A percentile compares a stretch with the other conserved stretches of the same genome.
These are phyloP conservation scores for Candida michaelii DNA, from an alignment of 805 yeast genomes.

Conservation along the genomic window DNA sequence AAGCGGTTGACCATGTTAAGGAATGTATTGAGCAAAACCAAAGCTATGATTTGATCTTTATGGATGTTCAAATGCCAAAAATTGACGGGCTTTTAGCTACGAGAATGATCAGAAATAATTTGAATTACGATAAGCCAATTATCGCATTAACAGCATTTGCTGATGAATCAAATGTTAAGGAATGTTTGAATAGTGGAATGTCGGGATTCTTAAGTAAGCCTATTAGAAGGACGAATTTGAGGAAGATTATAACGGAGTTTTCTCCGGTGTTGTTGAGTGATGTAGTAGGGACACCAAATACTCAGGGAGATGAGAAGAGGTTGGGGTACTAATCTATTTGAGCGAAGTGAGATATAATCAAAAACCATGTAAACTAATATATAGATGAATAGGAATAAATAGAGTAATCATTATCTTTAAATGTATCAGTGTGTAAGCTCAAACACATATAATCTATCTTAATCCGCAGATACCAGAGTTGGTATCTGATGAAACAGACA, in stretches of 20 bases:
- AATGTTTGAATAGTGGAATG: slow-evolving; percentile 90
- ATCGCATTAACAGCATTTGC: slow-evolving; percentile 96
- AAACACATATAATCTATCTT: too few relatives aligned
- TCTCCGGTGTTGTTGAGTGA: slow-evolving; percentile 37
- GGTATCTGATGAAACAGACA: too few relatives aligned
- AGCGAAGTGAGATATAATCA: not conserved
- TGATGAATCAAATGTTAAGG: slow-evolving; percentile 84
- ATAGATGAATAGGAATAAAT: not conserved
- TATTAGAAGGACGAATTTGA: slow-evolving; percentile 66
- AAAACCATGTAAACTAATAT: not conserved
- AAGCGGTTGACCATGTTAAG: slow-evolving; percentile 71
- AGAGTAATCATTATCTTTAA: too few relatives aligned
- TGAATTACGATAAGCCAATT: slow-evolving; percentile 68
- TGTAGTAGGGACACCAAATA: slow-evolving; percentile 34
- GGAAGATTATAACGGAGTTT: slow-evolving; percentile 53
- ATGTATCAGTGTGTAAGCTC: too few relatives aligned
- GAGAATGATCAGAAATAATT: slow-evolving; percentile 60
- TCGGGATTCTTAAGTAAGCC: slow-evolving; percentile 89
- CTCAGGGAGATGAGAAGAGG: slow-evolving; percentile 28
- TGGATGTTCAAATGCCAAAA: slow-evolving; percentile 98
- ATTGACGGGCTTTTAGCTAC: slow-evolving; percentile 90
- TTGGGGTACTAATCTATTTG: slow-evolving; percentile 17
- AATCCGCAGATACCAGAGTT: too few relatives aligned
- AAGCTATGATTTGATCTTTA: slow-evolving; percentile 72
- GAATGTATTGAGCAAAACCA: slow-evolving; percentile 41